These are phyloP conservation scores for Colletotrichum scovillei DNA, from an alignment of 2,329 filamentous ascomycete genomes.

Conservation along the genomic window DNA sequence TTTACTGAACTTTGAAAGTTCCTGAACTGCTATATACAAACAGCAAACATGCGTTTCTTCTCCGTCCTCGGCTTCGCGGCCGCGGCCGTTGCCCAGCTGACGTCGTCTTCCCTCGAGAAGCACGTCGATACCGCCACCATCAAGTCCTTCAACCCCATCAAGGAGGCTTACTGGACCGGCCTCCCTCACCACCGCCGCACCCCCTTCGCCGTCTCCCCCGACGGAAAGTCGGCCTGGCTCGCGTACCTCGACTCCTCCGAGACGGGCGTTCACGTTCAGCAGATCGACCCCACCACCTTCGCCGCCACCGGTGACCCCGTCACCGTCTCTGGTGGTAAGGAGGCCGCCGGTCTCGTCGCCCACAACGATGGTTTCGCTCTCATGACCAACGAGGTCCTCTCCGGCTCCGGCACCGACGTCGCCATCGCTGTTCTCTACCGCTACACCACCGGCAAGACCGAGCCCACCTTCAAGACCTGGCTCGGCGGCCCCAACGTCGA, in stretches of 20 bases:
- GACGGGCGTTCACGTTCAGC: constrained; percentile 67
- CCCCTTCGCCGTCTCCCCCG: constrained; percentile 70
- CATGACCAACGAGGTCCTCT: constrained; percentile 67
- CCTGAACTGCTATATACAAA: not conserved
- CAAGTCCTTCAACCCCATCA: constrained; percentile 65
- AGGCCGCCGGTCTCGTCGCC: constrained; percentile 70
- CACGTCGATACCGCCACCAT: constrained; percentile 56
- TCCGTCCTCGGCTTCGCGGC: constrained; percentile 27
- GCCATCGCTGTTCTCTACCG: constrained; percentile 70
- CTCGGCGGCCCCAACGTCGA: constrained; percentile 68
- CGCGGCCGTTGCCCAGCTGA: constrained; percentile 36
- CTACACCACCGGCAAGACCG: constrained; percentile 60
- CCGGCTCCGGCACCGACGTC: constrained; percentile 59
- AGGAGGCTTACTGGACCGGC: constrained; percentile 70
- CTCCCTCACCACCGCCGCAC: constrained; percentile 71
- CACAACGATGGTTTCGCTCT: constrained; percentile 73
- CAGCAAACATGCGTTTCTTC: constrained; percentile 14
- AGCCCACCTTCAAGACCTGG: constrained; percentile 66
- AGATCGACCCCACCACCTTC: constrained; percentile 66
- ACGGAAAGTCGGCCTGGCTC: constrained; percentile 68
- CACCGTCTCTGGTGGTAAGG: constrained; percentile 64
- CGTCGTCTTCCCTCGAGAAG: constrained; percentile 41
- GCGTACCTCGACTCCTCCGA: constrained; percentile 69
- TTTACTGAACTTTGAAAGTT: constrained; percentile 25
- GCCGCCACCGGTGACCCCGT: constrained; percentile 62